phyloP scores from a whole-genome alignment of 306 rosid species.

The Astragalus glycyphyllos region DNA sequence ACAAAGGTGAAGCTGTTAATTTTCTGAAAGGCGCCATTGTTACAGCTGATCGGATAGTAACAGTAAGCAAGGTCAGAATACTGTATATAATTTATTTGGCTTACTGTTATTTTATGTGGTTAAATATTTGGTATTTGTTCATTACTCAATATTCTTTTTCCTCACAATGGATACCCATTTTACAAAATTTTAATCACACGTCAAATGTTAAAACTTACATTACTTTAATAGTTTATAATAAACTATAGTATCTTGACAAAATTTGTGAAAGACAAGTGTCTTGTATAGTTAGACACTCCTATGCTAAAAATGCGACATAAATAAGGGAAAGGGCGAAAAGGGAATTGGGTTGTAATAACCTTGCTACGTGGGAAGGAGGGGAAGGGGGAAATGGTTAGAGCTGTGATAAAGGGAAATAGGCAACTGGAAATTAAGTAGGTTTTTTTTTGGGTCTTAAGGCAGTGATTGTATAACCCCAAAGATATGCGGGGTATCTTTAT shows the following conservation, averaged over 20 bases:
- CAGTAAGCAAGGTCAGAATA: constrained; percentile 80
- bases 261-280: constrained; percentile 12
- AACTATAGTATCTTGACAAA: constrained; percentile 18
- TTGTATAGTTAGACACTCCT: constrained; percentile 9
- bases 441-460: neutral
- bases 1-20: constrained; percentile 87
- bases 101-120: constrained; percentile 33
- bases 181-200: no score
- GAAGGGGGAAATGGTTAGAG: no score
- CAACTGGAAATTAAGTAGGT: neutral
- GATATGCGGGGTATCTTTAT: neutral
- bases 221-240: constrained; percentile 8
- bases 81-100: constrained; percentile 35
- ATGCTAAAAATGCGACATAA: neutral
- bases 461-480: neutral
- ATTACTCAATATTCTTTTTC: constrained; percentile 10
- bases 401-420: no score
- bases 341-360: neutral
- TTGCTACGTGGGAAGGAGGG: no score
- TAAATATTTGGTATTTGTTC: constrained; percentile 23
- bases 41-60: constrained; percentile 82
- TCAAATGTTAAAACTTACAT: constrained; percentile 13
- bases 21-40: constrained; percentile 89
- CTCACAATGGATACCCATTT: constrained; percentile 13
- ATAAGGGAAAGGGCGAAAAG: neutral